phyloP scores from a whole-genome alignment of 2,329 filamentous ascomycete species.

The Stemphylium beticola region DNA sequence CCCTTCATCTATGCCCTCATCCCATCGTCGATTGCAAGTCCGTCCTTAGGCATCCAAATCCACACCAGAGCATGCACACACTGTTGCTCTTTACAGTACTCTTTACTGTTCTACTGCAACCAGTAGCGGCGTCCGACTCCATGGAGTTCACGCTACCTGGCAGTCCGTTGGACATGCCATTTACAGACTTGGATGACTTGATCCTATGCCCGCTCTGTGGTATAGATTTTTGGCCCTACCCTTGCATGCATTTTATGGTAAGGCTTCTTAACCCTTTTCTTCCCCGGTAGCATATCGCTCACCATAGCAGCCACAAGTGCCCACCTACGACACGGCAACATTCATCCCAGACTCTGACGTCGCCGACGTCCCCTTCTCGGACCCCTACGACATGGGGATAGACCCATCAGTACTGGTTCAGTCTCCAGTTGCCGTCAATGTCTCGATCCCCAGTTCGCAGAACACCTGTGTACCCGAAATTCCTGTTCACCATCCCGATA shows the following conservation, averaged over 20 bases:
- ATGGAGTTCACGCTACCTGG: slow-evolving; percentile 31
- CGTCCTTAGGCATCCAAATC: slow-evolving; percentile 33
- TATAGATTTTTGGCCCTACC: slow-evolving; percentile 16
- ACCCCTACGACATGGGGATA: too few species aligned
- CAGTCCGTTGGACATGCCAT: slow-evolving; percentile 29
- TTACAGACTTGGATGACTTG: slow-evolving; percentile 35
- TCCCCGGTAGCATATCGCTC: background rate
- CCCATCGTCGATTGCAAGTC: slow-evolving; percentile 16
- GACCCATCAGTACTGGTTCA: too few species aligned
- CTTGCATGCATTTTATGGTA: slow-evolving; percentile 32
- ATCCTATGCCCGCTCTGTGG: slow-evolving; percentile 38
- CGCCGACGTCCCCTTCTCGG: too few species aligned
- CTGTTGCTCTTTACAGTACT: slow-evolving; percentile 36
- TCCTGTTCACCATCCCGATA: background rate
- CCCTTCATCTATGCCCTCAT: background rate
- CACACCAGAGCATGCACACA: slow-evolving; percentile 36
- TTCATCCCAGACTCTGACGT: background rate
- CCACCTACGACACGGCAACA: slow-evolving; percentile 8
- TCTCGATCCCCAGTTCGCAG: too few species aligned
- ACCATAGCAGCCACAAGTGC: slow-evolving; percentile 22
- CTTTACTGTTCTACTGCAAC: slow-evolving; percentile 33
- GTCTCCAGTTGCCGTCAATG: too few species aligned
- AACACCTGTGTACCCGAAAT: too few species aligned
- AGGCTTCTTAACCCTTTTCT: background rate
- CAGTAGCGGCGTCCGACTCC: slow-evolving; percentile 35